Percentiles rank a stretch among this genome's conserved stretches.
phyloP scores from a whole-genome alignment of 2,329 filamentous ascomycete genomes.

The Colletotrichum musae region DNA sequence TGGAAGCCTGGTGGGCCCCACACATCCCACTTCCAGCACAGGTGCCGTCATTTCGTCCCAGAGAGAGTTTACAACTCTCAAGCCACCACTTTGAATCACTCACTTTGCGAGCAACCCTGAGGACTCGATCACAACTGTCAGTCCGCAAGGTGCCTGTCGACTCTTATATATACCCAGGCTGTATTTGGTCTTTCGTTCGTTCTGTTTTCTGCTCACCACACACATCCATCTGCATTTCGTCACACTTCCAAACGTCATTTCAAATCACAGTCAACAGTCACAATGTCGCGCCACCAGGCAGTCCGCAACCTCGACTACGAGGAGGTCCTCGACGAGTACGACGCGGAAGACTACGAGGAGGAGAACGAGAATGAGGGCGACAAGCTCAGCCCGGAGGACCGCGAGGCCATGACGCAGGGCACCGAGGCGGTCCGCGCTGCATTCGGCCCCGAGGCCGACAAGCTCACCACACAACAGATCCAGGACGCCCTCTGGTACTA shows the following conservation, averaged over 20 bases:
- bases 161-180: too few relatives aligned
- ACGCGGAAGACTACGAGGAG: constrained; percentile 59
- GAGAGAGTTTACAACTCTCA: constrained; percentile 13
- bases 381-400: constrained; percentile 64
- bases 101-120: too few relatives aligned
- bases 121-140: too few relatives aligned
- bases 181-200: too few relatives aligned
- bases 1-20: constrained; percentile 18
- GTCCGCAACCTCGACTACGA: constrained; percentile 65
- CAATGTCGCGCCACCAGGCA: constrained; percentile 64
- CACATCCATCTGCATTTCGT: neutral
- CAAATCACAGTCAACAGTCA: neutral
- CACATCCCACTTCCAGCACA: constrained; percentile 36
- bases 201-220: too few relatives aligned
- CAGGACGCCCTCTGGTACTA: constrained; percentile 96
- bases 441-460: constrained; percentile 72
- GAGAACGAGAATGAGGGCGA: constrained; percentile 62
- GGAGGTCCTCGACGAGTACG: constrained; percentile 64
- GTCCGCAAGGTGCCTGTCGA: too few relatives aligned
- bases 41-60: constrained; percentile 35
- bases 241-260: neutral
- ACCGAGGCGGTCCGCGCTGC: constrained; percentile 76
- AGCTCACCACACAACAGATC: constrained; percentile 76
- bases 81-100: too few relatives aligned
- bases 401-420: constrained; percentile 70